Base-by-base conservation (phyloP, 75 land plant genomes). In the Larix kaempferi region DNA sequence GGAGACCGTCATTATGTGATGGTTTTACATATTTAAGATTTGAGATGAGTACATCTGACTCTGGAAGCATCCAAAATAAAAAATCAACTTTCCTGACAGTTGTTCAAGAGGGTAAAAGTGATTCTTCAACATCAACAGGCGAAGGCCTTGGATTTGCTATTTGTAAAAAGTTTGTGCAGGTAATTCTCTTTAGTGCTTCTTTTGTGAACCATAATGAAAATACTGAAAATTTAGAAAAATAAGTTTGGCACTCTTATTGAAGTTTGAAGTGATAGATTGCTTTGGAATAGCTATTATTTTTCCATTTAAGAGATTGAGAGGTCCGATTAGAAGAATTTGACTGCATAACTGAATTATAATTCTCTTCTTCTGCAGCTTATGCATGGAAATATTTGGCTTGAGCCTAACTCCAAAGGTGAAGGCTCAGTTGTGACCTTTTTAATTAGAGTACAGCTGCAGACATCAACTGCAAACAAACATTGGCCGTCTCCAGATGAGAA, bases 341-440 rank as follows among this genome's bases (percentile, higher is more conserved):
- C 52, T 35, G 2, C 10, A 10, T 49, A n/a, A 69, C 49, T 44
- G 3, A 41, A 12, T 69, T 69, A 39, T 5, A 41, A 35, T 15
- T 29, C 37, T 33, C 17, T 69, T 41, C 12, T 22, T 69, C n/a
- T 80, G 80, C 94, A 96, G 99, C 66, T 94, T 76, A 96, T 96
- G 98, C 86, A 89, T 59, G 99, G 99, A 16, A 88, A 89, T 77
- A 90, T 96, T 11, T 91, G 91, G 91, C 81, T 85, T 5, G 82
- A 86, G 60, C 77, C 86, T 14, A 89, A 86, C 56, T 84, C 86
- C 14, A 77, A 83, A 49, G 93, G 89, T 22, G 71, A 76, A 75
- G 76, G 84, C 7, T 82, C 90, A 29, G 77, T 77, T 77, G 88
- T 93, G 79, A 88, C 78, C 5, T 87, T 93, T 57, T 78, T 90